Evolutionary conservation across 257 asterid genomes (phyloP), one percentile per base, ranked within the genome.

Genomic region (Apocynum venetum): DNA sequence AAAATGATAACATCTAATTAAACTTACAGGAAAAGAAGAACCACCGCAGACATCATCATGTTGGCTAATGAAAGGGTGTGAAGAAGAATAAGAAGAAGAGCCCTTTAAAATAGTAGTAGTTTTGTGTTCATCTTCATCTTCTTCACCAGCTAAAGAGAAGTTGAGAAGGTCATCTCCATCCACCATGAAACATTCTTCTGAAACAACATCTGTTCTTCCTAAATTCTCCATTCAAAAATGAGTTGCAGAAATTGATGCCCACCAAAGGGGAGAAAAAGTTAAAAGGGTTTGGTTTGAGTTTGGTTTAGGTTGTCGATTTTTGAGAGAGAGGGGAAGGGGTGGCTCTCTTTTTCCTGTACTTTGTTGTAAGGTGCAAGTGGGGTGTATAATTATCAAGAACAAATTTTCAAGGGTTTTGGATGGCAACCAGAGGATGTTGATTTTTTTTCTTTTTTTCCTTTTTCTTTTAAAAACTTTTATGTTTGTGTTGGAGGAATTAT

Each of bases 121-220:
- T 15, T 74, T 85, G 36, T 25, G 31, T 25, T 25, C 31, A 25
- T 74, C 85, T 4, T 82, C 89, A 25, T 71, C 88, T 12, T 48
- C 87, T 57, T 72, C 93, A 41, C 75, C 90, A n/a, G 88, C 94
- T 76, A 93, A 86, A 59, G 87, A 76, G 82, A 91, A 94, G 89
- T 92, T 77, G 76, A 94, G 87, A 59, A 92, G 87, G 87, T 92
- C 96, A 11, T 90, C 89, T n/a, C 67, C 94, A 52, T 82, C 92
- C 53, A 81, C 86, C 53, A 80, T 38, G 78, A 89, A 87, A 81
- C 87, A 78, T 51, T 82, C 76, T 31, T 76, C 85, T 25, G 76
- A 52, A 36, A 36, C 59, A 31, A 80, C 72, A 81, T 86, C 85
- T 36, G 12, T 31, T 46, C 19, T 77, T 72, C 66, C 69, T 86